Base-by-base conservation (phyloP, 139 green algal species). In the Chlorokybus atmophyticus region DNA sequence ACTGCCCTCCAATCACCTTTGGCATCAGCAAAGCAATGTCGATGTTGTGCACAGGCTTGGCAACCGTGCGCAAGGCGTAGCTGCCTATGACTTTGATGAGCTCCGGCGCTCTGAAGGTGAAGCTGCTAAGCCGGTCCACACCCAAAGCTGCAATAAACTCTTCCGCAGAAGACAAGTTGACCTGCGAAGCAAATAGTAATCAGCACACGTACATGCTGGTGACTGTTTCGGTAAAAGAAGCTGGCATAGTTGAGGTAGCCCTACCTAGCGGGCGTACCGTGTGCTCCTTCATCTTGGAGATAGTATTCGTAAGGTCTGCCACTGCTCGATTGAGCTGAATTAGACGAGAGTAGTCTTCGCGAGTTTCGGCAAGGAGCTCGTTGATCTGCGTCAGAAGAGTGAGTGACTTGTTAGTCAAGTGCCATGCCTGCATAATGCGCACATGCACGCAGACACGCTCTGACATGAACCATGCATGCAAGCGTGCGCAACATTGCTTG, bases 181-280 rank as follows among this genome's bases (percentile, higher is more conserved):
- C n/a, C n/a, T n/a, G n/a, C n/a, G n/a, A n/a, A n/a, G n/a, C n/a
- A n/a, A n/a, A n/a, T n/a, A n/a, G n/a, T n/a, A n/a, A n/a, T n/a
- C n/a, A n/a, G n/a, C n/a, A n/a, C n/a, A n/a, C n/a, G n/a, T n/a
- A n/a, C n/a, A n/a, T n/a, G n/a, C n/a, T n/a, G n/a, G n/a, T n/a
- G n/a, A n/a, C n/a, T n/a, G n/a, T n/a, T n/a, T n/a, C n/a, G n/a
- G n/a, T n/a, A n/a, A n/a, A n/a, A n/a, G n/a, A n/a, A n/a, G n/a
- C n/a, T n/a, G n/a, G n/a, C n/a, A n/a, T n/a, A n/a, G n/a, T n/a
- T n/a, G n/a, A n/a, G n/a, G n/a, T n/a, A 62, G 55, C 55, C 28
- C 47, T 29, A 14, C 50, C 59, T 62, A 4, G 48, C 42, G 59
- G 39, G 19, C 19, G 39, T 19, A n/a, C 19, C 39, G 19, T 47